Evolutionary conservation across 139 green algal genomes (phyloP).

Genomic region (Ettlia oleoabundans): DNA sequence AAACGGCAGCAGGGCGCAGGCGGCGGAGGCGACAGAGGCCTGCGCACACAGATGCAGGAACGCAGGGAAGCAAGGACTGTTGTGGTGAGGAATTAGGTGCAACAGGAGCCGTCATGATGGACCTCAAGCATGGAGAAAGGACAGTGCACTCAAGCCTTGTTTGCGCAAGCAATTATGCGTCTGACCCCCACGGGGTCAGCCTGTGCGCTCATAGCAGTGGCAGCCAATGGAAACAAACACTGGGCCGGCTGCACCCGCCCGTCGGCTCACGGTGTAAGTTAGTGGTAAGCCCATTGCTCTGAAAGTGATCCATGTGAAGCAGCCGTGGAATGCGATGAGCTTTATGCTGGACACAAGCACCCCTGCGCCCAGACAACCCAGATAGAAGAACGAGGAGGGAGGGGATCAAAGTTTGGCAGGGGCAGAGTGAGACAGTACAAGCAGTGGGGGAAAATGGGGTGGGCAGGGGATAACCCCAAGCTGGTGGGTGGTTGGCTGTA

Average conservation of each 20-base stretch:
- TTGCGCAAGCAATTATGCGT: too few species aligned
- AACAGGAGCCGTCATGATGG: too few species aligned
- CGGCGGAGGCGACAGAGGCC: constrained; percentile 39
- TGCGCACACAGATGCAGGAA: background rate
- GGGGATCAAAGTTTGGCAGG: too few species aligned
- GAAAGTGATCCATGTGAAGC: constrained; percentile 71
- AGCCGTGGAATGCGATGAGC: constrained; percentile 67
- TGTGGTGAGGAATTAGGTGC: background rate
- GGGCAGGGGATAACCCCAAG: background rate
- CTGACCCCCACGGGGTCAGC: too few species aligned
- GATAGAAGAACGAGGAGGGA: too few species aligned
- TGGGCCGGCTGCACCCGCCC: background rate
- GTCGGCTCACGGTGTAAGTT: constrained; percentile 44
- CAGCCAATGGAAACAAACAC: background rate
- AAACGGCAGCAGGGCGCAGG: constrained; percentile 65
- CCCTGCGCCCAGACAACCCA: too few species aligned
- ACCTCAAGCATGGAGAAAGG: too few species aligned
- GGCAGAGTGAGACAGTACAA: too few species aligned
- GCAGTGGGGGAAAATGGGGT: background rate
- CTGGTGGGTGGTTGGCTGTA: background rate
- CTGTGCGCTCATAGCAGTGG: background rate
- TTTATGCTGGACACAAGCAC: constrained; percentile 72
- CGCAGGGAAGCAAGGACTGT: background rate
- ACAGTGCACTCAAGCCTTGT: too few species aligned
- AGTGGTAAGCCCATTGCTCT: constrained; percentile 56